Base-by-base conservation (phyloP, 371 early-diverging fungal species). In the Zychaea mexicana region DNA sequence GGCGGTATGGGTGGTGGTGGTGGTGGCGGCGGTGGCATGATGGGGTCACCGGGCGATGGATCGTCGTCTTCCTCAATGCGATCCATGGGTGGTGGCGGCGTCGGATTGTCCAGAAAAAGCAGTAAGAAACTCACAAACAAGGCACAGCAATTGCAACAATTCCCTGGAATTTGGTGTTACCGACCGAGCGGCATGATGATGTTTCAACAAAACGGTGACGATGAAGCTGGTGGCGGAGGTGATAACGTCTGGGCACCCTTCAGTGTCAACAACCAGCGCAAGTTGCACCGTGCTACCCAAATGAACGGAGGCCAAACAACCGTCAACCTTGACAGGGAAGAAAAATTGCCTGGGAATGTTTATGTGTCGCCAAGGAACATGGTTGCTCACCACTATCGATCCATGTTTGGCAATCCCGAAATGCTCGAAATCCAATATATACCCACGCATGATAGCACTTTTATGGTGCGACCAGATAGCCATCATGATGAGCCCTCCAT, bases 161-260 rank as follows among this genome's bases (percentile, higher is more conserved):
- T 68, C 3, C 55, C 47, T 39, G 56, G 42, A 17, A 19, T 68
- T 15, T 68, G 68, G 68, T 68, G 68, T 27, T 68, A 68, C 28
- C 68, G 68, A 30, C 68, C 68, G 3, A 33, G 28, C 13, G 24
- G 52, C 24, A 32, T 38, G 10, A 39, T 58, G 52, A 19, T 26
- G 47, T 52, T 53, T 19, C 31, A 21, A 12, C 54, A n/a, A 24
- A 31, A 49, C 26, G 60, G 32, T n/a, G 53, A 17, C 6, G 46
- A 21, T 2, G 49, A 32, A 27, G 57, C 46, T 26, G 33, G 36
- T 22, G 52, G 38, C 9, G 64, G 32, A 13, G 31, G 53, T 42
- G 52, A 31, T 15, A 53, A 60, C n/a, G 49, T 68, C n/a, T 68
- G 68, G 68, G 56, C 59, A 1, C 62, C 68, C 12, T 68, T 68